These are phyloP conservation scores for Mycena capillaripes DNA, from an alignment of 768 basidiomycete genomes.

Conservation along the genomic window DNA sequence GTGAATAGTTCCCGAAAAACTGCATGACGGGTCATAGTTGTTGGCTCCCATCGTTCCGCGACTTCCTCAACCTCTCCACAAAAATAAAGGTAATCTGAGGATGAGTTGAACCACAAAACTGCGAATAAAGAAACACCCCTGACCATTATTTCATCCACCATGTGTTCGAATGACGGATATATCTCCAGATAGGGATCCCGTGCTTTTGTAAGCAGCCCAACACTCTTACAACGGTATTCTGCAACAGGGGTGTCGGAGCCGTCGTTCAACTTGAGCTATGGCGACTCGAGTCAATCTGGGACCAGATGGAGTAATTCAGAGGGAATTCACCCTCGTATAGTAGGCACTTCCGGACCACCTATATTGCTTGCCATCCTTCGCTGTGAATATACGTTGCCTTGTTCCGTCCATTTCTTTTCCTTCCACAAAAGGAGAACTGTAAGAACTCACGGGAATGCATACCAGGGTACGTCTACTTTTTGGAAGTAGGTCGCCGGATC, in stretches of 20 bases:
- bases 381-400: constrained; percentile 19
- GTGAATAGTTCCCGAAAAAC: too few species aligned
- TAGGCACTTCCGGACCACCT: neutral
- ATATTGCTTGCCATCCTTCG: constrained; percentile 29
- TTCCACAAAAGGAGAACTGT: neutral
- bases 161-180: constrained; percentile 21
- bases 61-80: constrained; percentile 9
- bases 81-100: constrained; percentile 25
- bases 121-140: neutral
- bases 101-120: neutral
- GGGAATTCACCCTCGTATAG: neutral
- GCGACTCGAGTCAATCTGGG: neutral
- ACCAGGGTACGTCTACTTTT: constrained; percentile 1
- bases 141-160: constrained; percentile 31
- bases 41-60: constrained; percentile 5
- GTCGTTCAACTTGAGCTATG: constrained; percentile 25
- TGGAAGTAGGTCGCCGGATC: constrained; percentile 21
- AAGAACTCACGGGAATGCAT: neutral
- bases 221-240: constrained; percentile 16
- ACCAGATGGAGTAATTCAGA: neutral
- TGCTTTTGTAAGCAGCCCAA: constrained; percentile 15
- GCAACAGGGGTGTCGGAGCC: constrained; percentile 20
- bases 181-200: constrained; percentile 14
- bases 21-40: neutral
- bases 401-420: neutral